Base-by-base conservation (phyloP, 2,329 filamentous ascomycete species). In the Aspergillus sp. region DNA sequence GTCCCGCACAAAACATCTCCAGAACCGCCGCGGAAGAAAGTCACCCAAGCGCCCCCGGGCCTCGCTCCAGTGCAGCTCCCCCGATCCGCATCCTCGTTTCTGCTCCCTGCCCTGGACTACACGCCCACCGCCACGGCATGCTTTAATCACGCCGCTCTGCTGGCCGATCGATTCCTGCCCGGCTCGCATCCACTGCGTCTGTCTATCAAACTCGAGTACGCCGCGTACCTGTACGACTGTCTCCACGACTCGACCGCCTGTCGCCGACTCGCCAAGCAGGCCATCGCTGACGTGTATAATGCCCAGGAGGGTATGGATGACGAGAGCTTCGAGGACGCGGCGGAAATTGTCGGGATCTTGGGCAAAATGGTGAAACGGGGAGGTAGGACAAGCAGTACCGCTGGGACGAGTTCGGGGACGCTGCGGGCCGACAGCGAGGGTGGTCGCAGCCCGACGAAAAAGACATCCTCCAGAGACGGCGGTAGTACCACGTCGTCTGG, bases 141-240 rank as follows among this genome's bases (percentile, higher is more conserved):
- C 67, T 99, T 99, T 69, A 82, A 82, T 40, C 86, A 91, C 52
- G 92, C 91, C 2, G 82, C 88, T 5, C 75, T 80, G 0, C 80
- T 96, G 3, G 89, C 93, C 2, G 88, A 92, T 45, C 76, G 79
- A 21, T 78, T 91, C 9, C 82, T 97, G 1, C 90, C 91, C 69
- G 91, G 92, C 2, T 95, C 90, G 0, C 91, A 97, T 67, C 94
- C 94, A 0, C 77, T 99, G 14, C 87, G 93, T 1, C 78, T 99
- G 0, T 95, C 90, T 0, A 88, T 96, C 48, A 94, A 94, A 64
- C 88, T 96, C 1, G 94, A 99, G 70, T 95, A 95, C 69, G 85
- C 89, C 13, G 92, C 92, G 0, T 99, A 97, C 68, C 77, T 97
- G 1, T 97, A 93, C 77, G 94, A 97, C 67, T 97, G 93, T 65